phyloP scores from a whole-genome alignment of 1,284 basidiomycete species.

The Cystobasidium pallidum region DNA sequence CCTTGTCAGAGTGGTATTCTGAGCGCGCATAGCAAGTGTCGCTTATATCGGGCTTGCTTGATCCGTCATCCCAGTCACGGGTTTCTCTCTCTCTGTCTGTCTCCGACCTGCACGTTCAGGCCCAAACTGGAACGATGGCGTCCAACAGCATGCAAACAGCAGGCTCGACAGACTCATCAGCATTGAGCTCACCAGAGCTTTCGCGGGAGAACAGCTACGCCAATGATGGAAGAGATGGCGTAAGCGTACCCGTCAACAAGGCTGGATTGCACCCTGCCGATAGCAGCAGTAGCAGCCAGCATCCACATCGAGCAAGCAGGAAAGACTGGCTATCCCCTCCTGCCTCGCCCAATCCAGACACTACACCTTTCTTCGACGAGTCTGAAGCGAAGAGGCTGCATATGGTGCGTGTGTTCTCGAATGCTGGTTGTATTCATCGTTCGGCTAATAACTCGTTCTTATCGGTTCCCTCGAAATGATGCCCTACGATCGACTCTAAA shows the following conservation, averaged over 20 bases:
- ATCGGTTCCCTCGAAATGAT: too few relatives aligned
- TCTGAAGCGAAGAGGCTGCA: constrained; percentile 33
- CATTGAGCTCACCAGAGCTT: constrained; percentile 3
- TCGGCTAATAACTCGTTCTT: constrained; percentile 7
- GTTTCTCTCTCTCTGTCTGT: too few relatives aligned
- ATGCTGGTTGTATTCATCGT: too few relatives aligned
- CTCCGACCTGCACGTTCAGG: background rate
- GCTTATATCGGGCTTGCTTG: too few relatives aligned
- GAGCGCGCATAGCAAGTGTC: too few relatives aligned
- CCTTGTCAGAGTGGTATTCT: too few relatives aligned
- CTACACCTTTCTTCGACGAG: constrained; percentile 41
- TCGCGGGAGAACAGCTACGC: constrained; percentile 24
- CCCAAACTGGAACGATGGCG: background rate
- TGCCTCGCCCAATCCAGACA: constrained; percentile 27
- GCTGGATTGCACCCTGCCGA: background rate
- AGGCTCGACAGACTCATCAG: constrained; percentile 13
- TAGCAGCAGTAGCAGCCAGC: background rate
- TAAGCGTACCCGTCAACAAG: background rate
- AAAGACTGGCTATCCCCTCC: constrained; percentile 44
- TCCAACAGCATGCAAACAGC: background rate
- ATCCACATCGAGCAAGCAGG: constrained; percentile 3
- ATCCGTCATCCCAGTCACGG: too few relatives aligned
- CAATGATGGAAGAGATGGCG: constrained; percentile 18
- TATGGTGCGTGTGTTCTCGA: constrained; percentile 23
- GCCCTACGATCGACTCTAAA: too few relatives aligned